Percentiles rank a stretch among this genome's conserved stretches.
Evolutionary conservation across 768 basidiomycete genomes (phyloP).

Genomic region (Psilocybe azurescens): DNA sequence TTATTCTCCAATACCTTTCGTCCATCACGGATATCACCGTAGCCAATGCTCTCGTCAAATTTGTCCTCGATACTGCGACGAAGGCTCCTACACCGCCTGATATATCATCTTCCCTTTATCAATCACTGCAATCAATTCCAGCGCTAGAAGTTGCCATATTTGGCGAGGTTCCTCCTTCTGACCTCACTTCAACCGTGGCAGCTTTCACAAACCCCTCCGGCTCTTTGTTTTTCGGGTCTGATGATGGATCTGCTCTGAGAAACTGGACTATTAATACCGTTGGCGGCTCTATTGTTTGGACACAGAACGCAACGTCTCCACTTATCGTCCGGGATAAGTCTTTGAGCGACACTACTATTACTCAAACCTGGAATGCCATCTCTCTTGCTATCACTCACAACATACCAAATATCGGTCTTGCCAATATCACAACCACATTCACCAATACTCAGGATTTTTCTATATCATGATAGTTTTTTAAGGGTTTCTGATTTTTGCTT

Average conservation of each 20-base stretch:
- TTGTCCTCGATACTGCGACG: constrained; percentile 42
- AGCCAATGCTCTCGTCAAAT: constrained; percentile 53
- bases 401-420: constrained; percentile 36
- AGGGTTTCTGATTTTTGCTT: constrained; percentile 7
- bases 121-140: constrained; percentile 52
- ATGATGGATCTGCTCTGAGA: constrained; percentile 50
- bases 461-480: constrained; percentile 25
- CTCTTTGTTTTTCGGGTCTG: constrained; percentile 64
- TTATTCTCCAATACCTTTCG: constrained; percentile 59
- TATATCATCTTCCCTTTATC: constrained; percentile 41
- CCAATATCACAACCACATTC: constrained; percentile 53
- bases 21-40: constrained; percentile 51
- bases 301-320: constrained; percentile 54
- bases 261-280: constrained; percentile 56
- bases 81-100: constrained; percentile 45
- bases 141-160: constrained; percentile 68
- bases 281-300: constrained; percentile 50
- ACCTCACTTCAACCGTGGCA: constrained; percentile 52
- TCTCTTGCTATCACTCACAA: constrained; percentile 38
- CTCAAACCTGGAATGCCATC: constrained; percentile 54
- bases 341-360: constrained; percentile 47
- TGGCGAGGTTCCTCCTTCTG: constrained; percentile 53
- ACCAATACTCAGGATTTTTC: constrained; percentile 34
- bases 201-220: constrained; percentile 54
- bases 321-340: constrained; percentile 55